These are phyloP conservation scores for Dryas alaskensis DNA, from an alignment of 306 rosid species.

Conservation along the genomic window DNA sequence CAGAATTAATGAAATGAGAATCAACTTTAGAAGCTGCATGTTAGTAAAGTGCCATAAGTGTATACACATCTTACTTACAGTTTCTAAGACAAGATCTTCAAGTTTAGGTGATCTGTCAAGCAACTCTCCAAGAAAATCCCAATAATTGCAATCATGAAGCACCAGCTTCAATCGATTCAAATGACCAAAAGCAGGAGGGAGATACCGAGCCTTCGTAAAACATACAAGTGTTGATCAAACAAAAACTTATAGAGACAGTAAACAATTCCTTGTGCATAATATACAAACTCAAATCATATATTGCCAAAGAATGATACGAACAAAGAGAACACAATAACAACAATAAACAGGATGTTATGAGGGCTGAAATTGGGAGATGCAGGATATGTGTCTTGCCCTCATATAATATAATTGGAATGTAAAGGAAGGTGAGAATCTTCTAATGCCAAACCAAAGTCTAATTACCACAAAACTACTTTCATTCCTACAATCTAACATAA, in stretches of 20 bases:
- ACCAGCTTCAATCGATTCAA: not conserved
- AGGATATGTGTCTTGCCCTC: not conserved
- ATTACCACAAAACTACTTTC: not conserved
- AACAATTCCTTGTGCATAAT: too few species aligned
- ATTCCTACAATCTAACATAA: not conserved
- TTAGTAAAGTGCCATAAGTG: not conserved
- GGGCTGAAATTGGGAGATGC: too few species aligned
- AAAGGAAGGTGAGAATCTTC: not conserved
- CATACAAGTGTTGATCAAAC: not conserved
- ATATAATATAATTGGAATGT: not conserved
- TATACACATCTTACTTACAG: not conserved
- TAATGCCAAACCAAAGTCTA: not conserved
- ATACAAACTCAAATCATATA: too few species aligned
- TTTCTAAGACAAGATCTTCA: not conserved
- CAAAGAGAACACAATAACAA: too few species aligned
- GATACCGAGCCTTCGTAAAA: not conserved
- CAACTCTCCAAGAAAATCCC: not conserved
- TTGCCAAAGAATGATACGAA: too few species aligned
- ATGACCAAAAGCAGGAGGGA: not conserved
- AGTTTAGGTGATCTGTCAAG: not conserved
- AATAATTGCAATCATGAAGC: not conserved
- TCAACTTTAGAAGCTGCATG: not conserved
- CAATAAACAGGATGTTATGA: too few species aligned
- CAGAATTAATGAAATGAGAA: not conserved
- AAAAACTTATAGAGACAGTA: not conserved